These are phyloP conservation scores for Corymbia maculata DNA, from an alignment of 345 rosid genomes.

Conservation along the genomic window DNA sequence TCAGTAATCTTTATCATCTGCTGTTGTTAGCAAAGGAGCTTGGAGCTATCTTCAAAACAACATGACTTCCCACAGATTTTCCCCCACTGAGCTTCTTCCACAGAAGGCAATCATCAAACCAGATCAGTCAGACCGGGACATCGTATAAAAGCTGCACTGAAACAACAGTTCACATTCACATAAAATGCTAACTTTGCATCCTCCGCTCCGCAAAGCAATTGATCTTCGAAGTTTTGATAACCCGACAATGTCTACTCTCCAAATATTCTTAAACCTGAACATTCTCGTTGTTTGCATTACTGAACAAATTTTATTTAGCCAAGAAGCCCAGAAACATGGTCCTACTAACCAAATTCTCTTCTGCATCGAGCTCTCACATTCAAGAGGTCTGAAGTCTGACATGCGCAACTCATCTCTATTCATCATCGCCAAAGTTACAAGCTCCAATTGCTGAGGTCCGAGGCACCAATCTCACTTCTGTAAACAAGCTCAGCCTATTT, in stretches of 20 bases:
- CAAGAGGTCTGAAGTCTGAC: not conserved
- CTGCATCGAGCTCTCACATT: not conserved
- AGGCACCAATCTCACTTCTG: not conserved
- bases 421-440: not conserved
- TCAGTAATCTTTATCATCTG: not conserved
- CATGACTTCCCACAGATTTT: not conserved
- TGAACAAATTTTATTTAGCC: not conserved
- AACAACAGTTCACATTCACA: not conserved
- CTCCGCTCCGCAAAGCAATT: not conserved
- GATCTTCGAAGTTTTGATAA: not conserved
- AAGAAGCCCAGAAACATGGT: not conserved
- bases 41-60: not conserved
- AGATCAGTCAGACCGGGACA: not conserved
- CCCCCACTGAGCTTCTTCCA: not conserved
- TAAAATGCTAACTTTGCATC: not conserved
- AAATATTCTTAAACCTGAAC: not conserved
- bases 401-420: not conserved
- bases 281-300: not conserved
- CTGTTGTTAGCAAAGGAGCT: not conserved
- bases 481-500: not conserved
- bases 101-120: not conserved
- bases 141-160: not conserved
- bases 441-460: not conserved
- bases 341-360: not conserved
- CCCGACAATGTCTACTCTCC: not conserved